These are phyloP conservation scores for Cercospora janseana DNA, from an alignment of 2,329 filamentous ascomycete species.

Conservation along the genomic window DNA sequence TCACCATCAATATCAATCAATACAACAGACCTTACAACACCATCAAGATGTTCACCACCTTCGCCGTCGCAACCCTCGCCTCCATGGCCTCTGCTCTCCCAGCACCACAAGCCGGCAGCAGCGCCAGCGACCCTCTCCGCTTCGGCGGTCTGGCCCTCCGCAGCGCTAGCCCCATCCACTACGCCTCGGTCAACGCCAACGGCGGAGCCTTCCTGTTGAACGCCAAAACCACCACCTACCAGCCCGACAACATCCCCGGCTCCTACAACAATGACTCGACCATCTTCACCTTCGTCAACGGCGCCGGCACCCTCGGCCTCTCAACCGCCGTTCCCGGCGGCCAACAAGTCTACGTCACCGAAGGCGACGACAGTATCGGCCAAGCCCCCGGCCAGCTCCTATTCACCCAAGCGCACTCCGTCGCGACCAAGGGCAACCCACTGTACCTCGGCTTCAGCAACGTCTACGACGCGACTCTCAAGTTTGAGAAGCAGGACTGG, in stretches of 20 bases:
- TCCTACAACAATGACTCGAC: constrained; percentile 15
- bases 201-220: constrained; percentile 30
- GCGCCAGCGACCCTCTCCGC: constrained; percentile 9
- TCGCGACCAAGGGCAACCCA: constrained; percentile 26
- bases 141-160: constrained; percentile 28
- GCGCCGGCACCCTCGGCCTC: constrained; percentile 24
- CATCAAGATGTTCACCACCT: constrained; percentile 31
- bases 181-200: constrained; percentile 29
- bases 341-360: constrained; percentile 35
- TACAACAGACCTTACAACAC: constrained; percentile 1
- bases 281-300: constrained; percentile 30
- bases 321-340: constrained; percentile 33
- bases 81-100: constrained; percentile 23
- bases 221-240: constrained; percentile 32
- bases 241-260: constrained; percentile 22
- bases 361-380: constrained; percentile 12
- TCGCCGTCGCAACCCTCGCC: constrained; percentile 22
- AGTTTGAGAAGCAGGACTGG: constrained; percentile 20
- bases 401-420: constrained; percentile 35
- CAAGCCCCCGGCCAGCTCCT: constrained; percentile 29
- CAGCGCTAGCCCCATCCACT: constrained; percentile 31
- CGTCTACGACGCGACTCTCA: constrained; percentile 10
- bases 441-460: constrained; percentile 27
- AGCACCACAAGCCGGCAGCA: constrained; percentile 17
- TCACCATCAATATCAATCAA: not conserved